These are phyloP conservation scores for Porphyra umbilicalis DNA, from an alignment of 31 red algal species.

Conservation along the genomic window DNA sequence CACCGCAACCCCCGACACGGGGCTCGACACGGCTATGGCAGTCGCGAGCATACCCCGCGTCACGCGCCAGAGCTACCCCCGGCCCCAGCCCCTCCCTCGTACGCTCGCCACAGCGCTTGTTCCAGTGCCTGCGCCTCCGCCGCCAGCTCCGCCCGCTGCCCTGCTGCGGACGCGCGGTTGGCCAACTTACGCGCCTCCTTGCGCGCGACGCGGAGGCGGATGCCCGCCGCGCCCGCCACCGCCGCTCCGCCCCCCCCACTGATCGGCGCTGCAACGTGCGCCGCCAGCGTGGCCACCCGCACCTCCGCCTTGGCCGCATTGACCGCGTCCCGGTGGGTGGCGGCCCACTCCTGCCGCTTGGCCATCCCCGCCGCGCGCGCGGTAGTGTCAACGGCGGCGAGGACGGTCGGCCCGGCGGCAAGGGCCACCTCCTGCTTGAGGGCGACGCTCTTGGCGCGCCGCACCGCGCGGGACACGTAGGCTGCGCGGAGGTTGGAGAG, in stretches of 20 bases:
- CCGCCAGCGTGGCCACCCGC: background rate
- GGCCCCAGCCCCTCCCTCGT: too few relatives aligned
- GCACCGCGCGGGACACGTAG: background rate
- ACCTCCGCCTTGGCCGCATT: background rate
- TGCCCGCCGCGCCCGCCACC: background rate
- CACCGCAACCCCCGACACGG: too few relatives aligned
- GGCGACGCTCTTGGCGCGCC: background rate
- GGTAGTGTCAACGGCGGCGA: background rate
- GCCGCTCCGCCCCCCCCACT: background rate
- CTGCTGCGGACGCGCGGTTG: background rate
- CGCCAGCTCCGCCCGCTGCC: background rate
- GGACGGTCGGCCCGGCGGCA: background rate
- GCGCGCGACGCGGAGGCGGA: background rate
- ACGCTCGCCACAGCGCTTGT: background rate
- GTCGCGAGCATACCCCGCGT: too few relatives aligned
- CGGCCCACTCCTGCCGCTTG: background rate
- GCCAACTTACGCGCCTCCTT: background rate
- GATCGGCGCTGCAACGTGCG: background rate
- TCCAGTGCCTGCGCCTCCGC: background rate
- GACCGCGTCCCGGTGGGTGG: background rate
- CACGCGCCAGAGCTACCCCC: too few relatives aligned
- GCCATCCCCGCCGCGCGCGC: background rate
- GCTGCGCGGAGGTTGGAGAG: background rate
- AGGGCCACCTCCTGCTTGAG: background rate
- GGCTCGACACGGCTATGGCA: too few relatives aligned